Conservation (phyloP, 305 asterid species). For the Solanum hybrid region DNA sequence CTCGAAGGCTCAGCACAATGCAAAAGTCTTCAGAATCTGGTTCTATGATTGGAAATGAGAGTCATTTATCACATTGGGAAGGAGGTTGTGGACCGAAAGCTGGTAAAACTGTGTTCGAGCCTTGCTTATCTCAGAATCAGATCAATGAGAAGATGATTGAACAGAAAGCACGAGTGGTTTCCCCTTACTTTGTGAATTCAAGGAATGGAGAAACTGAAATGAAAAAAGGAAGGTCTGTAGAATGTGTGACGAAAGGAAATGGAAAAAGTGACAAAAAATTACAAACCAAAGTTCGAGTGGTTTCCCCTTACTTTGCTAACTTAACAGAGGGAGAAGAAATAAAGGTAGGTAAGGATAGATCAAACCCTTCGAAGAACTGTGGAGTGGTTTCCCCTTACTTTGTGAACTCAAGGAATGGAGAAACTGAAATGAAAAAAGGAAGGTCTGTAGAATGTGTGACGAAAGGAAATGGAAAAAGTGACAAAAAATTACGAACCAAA, state of each 20-base stretch:
- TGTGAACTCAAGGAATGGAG: constrained; percentile 6
- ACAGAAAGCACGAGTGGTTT: constrained; percentile 20
- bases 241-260: background rate
- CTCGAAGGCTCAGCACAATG: background rate
- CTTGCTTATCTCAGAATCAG: background rate
- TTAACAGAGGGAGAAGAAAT: too few relatives aligned
- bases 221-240: background rate
- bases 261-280: background rate
- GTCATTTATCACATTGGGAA: background rate
- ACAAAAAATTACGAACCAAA: background rate
- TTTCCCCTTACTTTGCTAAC: background rate
- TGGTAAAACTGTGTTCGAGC: background rate
- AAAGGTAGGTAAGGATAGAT: too few relatives aligned
- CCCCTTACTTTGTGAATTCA: constrained; percentile 14
- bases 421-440: background rate
- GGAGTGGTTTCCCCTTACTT: background rate
- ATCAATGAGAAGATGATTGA: background rate
- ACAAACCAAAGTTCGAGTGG: background rate
- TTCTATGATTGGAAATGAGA: background rate
- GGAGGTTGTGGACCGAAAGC: background rate
- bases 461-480: background rate
- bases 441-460: background rate
- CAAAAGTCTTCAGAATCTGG: background rate
- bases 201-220: background rate
- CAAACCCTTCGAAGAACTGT: too few relatives aligned